Evolutionary conservation across 345 rosid species (phyloP).

Genomic region (Draba incana): DNA sequence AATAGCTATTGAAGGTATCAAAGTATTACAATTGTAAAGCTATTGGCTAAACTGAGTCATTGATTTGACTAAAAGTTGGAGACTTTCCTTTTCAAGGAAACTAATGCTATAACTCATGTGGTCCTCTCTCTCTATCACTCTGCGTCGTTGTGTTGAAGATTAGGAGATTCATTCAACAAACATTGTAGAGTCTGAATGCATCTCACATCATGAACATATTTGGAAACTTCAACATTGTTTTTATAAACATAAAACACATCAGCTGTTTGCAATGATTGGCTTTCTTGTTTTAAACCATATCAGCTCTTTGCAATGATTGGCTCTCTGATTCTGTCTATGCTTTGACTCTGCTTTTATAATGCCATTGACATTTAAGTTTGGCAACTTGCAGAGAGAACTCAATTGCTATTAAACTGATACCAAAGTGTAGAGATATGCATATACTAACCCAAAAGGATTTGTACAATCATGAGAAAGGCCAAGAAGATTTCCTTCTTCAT

Average conservation of each 20-base stretch:
- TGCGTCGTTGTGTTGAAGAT: background rate
- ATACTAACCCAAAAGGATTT: conserved; percentile 11
- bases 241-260: conserved; percentile 13
- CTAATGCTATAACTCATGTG: background rate
- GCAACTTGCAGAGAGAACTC: conserved; percentile 24
- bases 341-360: conserved; percentile 17
- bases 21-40: conserved; percentile 4
- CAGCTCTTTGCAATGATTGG: conserved; percentile 10
- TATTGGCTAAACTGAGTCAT: background rate
- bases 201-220: conserved; percentile 12
- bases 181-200: background rate
- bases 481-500: background rate
- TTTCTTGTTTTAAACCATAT: too few relatives aligned
- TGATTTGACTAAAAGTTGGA: background rate
- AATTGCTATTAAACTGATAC: conserved; percentile 9
- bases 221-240: conserved; percentile 15
- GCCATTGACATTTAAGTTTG: background rate
- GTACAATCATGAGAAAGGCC: background rate
- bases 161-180: conserved; percentile 8
- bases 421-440: conserved; percentile 22
- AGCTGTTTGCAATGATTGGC: conserved; percentile 10
- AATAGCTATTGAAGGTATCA: conserved; percentile 4
- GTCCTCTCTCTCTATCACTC: background rate
- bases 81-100: conserved; percentile 10
- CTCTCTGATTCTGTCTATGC: conserved; percentile 15